Base-by-base conservation (phyloP, 2,329 filamentous ascomycete species). In the Cordyceps cateniannulata region DNA sequence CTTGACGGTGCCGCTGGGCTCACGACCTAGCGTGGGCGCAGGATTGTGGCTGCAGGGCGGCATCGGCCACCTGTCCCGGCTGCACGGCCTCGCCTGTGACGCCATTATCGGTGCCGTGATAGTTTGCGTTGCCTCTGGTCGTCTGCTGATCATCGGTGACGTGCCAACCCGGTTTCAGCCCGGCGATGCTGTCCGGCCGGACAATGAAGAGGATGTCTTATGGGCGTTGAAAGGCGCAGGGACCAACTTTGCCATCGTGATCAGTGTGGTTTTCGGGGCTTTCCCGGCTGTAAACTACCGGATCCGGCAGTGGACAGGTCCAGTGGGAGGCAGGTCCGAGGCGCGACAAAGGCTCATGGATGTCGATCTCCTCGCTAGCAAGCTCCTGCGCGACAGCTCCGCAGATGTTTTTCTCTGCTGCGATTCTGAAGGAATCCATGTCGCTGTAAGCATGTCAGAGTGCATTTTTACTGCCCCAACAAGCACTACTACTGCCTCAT, bases 41-140 rank as follows among this genome's bases (percentile, higher is more conserved):
- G 85, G 85, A 0, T 65, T 85, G 16, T 87, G 83, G 83, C 73
- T 88, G 51, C 84, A 88, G 73, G 85, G 85, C 45, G 85, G 85
- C 57, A 84, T 88, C 53, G 84, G 85, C 2, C 83, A 86, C 64
- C 72, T 85, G n/a, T 66, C 79, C 40, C 75, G 84, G 62, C 59
- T 76, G 9, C 70, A 84, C 63, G 84, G 85, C 1, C 81, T 88
- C 14, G 63, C 83, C 3, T 86, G 82, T 64, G 85, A 88, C 24
- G 18, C 27, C 6, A 81, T 88, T 50, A 68, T 86, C n/a, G 84
- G 85, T 63, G 84, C 81, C 22, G 77, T 87, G 2, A 14, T 87
- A 27, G 78, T 87, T 69, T 80, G 78, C 64, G 76, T 83, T 58
- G 67, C 72, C 0, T 77, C 78, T 40, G 73, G 78, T 32, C 62